These are phyloP conservation scores for Geranium rotundifolium DNA, from an alignment of 345 rosid species.

Conservation along the genomic window DNA sequence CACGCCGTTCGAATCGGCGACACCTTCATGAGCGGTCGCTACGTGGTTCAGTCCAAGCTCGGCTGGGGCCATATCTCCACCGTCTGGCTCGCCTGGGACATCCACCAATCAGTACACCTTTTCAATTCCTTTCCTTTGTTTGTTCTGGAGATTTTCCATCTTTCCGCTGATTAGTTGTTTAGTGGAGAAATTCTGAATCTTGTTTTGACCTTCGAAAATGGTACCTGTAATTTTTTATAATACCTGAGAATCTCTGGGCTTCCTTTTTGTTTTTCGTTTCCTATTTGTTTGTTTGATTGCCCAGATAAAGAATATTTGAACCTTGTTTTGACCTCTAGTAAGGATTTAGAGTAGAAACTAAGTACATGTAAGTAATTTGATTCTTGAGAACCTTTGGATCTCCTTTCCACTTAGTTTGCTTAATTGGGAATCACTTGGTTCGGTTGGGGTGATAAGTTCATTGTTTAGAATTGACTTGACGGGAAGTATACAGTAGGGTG, in stretches of 20 bases:
- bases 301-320: not conserved
- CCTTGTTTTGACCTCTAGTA: not conserved
- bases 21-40: slow-evolving; percentile 48
- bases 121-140: not conserved
- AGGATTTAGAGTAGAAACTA: not conserved
- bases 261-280: not conserved
- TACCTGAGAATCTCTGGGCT: no score
- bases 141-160: no score
- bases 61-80: slow-evolving; percentile 86
- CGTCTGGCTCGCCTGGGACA: slow-evolving; percentile 78
- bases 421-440: no score
- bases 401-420: no score
- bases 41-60: slow-evolving; percentile 56
- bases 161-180: not conserved
- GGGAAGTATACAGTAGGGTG: no score
- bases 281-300: not conserved
- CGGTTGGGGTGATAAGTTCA: no score
- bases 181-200: no score
- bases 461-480: no score
- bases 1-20: slow-evolving; percentile 60
- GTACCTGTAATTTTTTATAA: no score
- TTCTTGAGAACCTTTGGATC: not conserved
- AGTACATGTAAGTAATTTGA: not conserved
- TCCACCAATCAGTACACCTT: slow-evolving; percentile 27
- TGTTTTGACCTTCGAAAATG: no score